Conservation (phyloP, 1,284 basidiomycete genomes). For the Polyporus tsugae region DNA sequence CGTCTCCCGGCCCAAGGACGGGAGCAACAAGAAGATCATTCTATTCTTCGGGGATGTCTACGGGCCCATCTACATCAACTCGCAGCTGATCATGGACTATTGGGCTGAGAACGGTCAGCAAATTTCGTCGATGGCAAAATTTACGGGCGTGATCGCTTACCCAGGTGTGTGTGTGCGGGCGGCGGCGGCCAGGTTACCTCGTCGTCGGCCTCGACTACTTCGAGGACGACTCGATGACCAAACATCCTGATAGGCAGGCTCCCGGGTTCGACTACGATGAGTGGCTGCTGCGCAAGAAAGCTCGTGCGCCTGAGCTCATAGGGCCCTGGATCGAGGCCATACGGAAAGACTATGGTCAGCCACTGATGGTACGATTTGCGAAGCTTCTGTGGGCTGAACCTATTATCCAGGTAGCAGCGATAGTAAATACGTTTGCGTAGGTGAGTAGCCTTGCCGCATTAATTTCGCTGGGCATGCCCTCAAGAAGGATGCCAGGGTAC, state of each 20-base stretch:
- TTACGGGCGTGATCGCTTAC: neutral
- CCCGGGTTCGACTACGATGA: conserved; percentile 44
- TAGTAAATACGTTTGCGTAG: conserved; percentile 38
- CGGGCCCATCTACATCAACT: conserved; percentile 58
- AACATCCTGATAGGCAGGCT: conserved; percentile 45
- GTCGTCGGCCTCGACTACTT: conserved; percentile 67
- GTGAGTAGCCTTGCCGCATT: neutral
- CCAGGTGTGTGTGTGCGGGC: neutral
- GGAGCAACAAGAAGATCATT: conserved; percentile 49
- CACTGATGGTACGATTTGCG: conserved; percentile 6
- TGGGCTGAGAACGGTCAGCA: conserved; percentile 55
- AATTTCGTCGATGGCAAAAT: neutral
- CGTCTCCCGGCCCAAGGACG: conserved; percentile 51
- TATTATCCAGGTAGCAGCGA: conserved; percentile 23
- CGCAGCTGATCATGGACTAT: conserved; percentile 61
- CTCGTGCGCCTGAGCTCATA: conserved; percentile 46
- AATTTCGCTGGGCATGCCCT: neutral
- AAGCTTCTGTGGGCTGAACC: neutral
- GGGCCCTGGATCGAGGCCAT: conserved; percentile 61
- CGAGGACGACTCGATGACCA: conserved; percentile 56
- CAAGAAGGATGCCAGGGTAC: conserved; percentile 50
- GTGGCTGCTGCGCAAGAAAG: conserved; percentile 50
- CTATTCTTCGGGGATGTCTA: conserved; percentile 59
- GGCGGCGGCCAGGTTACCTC: conserved; percentile 50
- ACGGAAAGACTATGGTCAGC: conserved; percentile 51